A percentile compares a stretch with the other conserved stretches of the same genome.
Conservation (phyloP, 192 early-diverging fungal species). For the Coemansia sp. region DNA sequence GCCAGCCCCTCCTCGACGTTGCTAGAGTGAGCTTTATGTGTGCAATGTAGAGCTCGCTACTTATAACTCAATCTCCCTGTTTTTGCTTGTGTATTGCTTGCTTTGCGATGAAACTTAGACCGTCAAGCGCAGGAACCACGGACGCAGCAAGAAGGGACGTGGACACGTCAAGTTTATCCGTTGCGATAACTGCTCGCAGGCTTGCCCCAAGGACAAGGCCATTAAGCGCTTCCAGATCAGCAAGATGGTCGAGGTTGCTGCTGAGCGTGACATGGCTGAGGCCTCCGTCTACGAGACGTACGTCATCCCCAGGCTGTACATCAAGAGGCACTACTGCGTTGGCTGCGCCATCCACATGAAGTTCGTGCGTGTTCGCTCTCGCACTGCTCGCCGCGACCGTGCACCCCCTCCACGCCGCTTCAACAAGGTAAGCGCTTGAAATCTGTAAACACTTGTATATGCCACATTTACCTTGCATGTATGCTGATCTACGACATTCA, state of each 20-base stretch:
- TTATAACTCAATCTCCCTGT: not conserved
- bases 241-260: slow-evolving; percentile 98
- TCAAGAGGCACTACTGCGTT: slow-evolving; percentile 97
- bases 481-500: not conserved
- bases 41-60: not conserved
- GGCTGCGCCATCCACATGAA: slow-evolving; percentile 92
- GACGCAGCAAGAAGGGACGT: slow-evolving; percentile 98
- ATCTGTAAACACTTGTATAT: not conserved
- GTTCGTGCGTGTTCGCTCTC: slow-evolving; percentile 91
- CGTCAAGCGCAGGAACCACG: slow-evolving; percentile 98
- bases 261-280: slow-evolving; percentile 92
- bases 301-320: slow-evolving; percentile 97
- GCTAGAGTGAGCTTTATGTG: not conserved
- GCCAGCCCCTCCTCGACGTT: not conserved
- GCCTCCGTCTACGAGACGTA: slow-evolving; percentile 96
- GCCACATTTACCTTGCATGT: not conserved
- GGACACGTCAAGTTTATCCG: slow-evolving; percentile 97
- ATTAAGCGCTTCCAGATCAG: slow-evolving; percentile 99
- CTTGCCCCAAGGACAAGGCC: slow-evolving; percentile 99
- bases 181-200: slow-evolving; percentile 98
- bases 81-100: slow-evolving; percentile 1
- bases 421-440: slow-evolving; percentile 56
- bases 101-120: slow-evolving; percentile 60
- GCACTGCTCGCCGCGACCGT: slow-evolving; percentile 84
- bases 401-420: slow-evolving; percentile 89